phyloP scores from a whole-genome alignment of 2,329 filamentous ascomycete genomes.

The Arthrobotrys sphaeroides region DNA sequence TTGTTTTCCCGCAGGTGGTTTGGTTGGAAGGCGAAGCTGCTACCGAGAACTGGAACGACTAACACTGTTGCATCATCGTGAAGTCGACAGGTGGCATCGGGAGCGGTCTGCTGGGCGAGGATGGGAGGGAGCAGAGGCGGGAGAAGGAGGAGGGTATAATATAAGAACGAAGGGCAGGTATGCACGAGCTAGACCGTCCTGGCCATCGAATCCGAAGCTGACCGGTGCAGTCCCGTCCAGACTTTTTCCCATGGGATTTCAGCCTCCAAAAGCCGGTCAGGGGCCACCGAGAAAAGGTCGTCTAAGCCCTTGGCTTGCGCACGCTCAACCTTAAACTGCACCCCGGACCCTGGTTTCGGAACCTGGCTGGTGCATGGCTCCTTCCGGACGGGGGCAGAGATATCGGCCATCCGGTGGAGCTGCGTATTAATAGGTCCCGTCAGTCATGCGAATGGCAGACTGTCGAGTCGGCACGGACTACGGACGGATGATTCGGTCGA shows the following conservation, averaged over 20 bases:
- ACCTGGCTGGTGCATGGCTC: background rate
- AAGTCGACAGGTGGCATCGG: background rate
- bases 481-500: too few species aligned
- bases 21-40: too few species aligned
- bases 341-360: constrained; percentile 6
- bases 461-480: too few species aligned
- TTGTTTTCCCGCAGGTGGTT: background rate
- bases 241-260: constrained; percentile 22
- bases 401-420: background rate
- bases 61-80: constrained; percentile 2
- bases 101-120: background rate
- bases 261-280: constrained; percentile 1
- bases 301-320: constrained; percentile 43
- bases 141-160: background rate
- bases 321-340: constrained; percentile 30
- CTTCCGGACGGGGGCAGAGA: background rate
- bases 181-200: too few species aligned
- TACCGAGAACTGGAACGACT: too few species aligned
- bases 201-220: constrained; percentile 15
- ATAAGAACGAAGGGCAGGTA: background rate
- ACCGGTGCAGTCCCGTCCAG: background rate
- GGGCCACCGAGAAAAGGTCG: constrained; percentile 18
- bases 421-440: too few species aligned
- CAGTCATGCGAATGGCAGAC: too few species aligned
- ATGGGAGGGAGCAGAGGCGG: background rate